Conservation (phyloP, 805 yeast genomes). For the Candida patagonica region DNA sequence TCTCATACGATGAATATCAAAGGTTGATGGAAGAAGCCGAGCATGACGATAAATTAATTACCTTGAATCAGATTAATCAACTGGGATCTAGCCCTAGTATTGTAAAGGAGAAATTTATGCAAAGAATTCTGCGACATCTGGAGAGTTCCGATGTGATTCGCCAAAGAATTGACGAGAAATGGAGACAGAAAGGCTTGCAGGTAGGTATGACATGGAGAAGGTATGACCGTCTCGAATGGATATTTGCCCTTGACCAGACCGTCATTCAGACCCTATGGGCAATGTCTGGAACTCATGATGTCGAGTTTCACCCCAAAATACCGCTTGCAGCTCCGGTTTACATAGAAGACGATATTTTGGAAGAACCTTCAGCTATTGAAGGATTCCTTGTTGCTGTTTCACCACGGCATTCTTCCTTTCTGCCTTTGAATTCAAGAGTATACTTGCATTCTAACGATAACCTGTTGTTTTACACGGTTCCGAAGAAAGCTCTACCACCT, state of each 20-base stretch:
- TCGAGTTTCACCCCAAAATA: conserved; percentile 47
- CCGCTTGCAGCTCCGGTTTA: conserved; percentile 23
- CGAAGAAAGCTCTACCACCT: conserved; percentile 52
- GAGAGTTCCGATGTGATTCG: conserved; percentile 13
- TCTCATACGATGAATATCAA: conserved; percentile 32
- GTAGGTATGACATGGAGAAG: conserved; percentile 53
- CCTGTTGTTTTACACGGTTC: conserved; percentile 48
- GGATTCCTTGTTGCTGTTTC: conserved; percentile 63
- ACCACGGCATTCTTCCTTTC: conserved; percentile 33
- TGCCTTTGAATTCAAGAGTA: conserved; percentile 35
- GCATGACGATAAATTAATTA: conserved; percentile 5
- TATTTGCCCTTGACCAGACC: conserved; percentile 36
- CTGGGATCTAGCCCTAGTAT: conserved; percentile 10
- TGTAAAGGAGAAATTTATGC: conserved; percentile 26
- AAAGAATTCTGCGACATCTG: conserved; percentile 31
- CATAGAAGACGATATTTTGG: conserved; percentile 17
- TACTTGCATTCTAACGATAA: conserved; percentile 60
- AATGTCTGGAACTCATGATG: conserved; percentile 36
- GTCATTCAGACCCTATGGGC: conserved; percentile 37
- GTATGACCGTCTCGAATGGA: conserved; percentile 72
- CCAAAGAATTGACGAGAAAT: conserved; percentile 9
- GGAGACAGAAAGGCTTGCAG: conserved; percentile 12
- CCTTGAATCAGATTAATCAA: conserved; percentile 4
- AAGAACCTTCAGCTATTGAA: conserved; percentile 70
- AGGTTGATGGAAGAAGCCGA: conserved; percentile 2